phyloP scores from a whole-genome alignment of 305 asterid genomes.

The Fraxinus latifolia region DNA sequence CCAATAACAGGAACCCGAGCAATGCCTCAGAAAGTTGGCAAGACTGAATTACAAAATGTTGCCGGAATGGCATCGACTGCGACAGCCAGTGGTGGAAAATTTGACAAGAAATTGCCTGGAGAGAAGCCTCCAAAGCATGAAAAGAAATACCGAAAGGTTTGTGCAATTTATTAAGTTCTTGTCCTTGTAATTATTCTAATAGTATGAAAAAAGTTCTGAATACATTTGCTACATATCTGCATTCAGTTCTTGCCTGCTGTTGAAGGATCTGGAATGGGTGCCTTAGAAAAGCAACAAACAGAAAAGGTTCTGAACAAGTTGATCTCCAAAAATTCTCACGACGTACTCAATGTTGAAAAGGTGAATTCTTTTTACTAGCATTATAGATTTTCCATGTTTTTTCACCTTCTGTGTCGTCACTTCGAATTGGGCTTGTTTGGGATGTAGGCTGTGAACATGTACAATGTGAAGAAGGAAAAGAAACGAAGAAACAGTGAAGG shows the following conservation, averaged over 20 bases:
- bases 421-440: conserved; percentile 9
- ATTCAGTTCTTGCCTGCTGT: conserved; percentile 78
- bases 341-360: conserved; percentile 82
- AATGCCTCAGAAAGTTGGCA: conserved; percentile 61
- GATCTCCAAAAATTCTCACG: conserved; percentile 72
- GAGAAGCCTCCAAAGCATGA: conserved; percentile 88
- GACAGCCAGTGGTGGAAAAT: conserved; percentile 96
- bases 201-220: neutral
- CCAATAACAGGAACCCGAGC: conserved; percentile 78
- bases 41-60: conserved; percentile 74
- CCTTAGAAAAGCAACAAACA: conserved; percentile 71
- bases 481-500: conserved; percentile 51
- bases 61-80: conserved; percentile 93
- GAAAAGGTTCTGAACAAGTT: conserved; percentile 75
- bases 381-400: neutral
- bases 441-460: conserved; percentile 82
- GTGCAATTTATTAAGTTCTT: conserved; percentile 6
- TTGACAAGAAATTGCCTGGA: conserved; percentile 89
- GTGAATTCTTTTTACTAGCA: conserved; percentile 26
- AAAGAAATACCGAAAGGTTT: conserved; percentile 86
- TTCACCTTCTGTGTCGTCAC: neutral
- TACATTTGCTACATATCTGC: neutral
- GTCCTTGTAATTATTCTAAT: neutral
- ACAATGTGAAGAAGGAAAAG: conserved; percentile 76
- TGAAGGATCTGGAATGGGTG: conserved; percentile 94